phyloP scores from a whole-genome alignment of 768 basidiomycete species.

The Suillus sp. region DNA sequence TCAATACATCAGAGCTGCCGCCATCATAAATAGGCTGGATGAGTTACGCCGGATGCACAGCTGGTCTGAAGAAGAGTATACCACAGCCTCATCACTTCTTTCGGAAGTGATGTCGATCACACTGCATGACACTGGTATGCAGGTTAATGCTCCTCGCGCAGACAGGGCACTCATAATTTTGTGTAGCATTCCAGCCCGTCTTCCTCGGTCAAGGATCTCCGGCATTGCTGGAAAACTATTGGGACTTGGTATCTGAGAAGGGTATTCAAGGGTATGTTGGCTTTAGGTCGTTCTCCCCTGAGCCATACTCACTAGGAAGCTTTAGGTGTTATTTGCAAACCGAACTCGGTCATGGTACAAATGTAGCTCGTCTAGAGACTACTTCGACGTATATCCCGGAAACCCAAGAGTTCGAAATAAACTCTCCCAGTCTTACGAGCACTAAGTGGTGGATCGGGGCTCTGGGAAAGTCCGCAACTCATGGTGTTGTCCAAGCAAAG shows the following conservation, averaged over 20 bases:
- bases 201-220: constrained; percentile 62
- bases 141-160: constrained; percentile 14
- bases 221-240: constrained; percentile 54
- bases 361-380: constrained; percentile 69
- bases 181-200: constrained; percentile 63
- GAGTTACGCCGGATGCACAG: constrained; percentile 57
- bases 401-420: constrained; percentile 69
- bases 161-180: constrained; percentile 25
- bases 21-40: constrained; percentile 55
- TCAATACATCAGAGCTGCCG: constrained; percentile 54
- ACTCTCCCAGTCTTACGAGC: constrained; percentile 74
- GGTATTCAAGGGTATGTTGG: constrained; percentile 55
- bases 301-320: neutral
- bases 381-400: constrained; percentile 75
- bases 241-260: constrained; percentile 47
- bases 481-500: constrained; percentile 77
- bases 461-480: constrained; percentile 70
- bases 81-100: constrained; percentile 46
- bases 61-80: constrained; percentile 54
- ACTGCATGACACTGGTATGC: constrained; percentile 41
- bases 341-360: constrained; percentile 78
- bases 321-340: constrained; percentile 73
- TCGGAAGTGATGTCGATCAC: constrained; percentile 56
- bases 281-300: neutral
- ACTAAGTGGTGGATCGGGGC: constrained; percentile 86